Conservation (phyloP, 148 eudicot species). For the Chenopodium formosanum region DNA sequence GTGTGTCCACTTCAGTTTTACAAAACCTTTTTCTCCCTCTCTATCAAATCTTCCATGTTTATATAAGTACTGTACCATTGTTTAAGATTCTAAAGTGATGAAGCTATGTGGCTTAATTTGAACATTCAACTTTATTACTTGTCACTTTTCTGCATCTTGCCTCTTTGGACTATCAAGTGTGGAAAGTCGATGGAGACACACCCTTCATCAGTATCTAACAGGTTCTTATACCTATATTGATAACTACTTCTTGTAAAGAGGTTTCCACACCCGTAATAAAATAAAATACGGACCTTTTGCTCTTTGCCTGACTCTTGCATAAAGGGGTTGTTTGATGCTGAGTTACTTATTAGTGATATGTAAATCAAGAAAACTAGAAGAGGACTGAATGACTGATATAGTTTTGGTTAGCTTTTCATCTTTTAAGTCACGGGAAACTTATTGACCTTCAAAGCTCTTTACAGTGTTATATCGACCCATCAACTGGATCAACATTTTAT, state of each 20-base stretch:
- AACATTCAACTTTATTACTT: neutral
- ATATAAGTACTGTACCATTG: neutral
- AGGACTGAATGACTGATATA: neutral
- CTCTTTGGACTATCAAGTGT: neutral
- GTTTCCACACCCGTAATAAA: neutral
- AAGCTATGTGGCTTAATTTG: neutral
- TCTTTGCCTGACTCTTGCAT: neutral
- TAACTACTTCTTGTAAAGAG: neutral
- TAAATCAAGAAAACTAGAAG: neutral
- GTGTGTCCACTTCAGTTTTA: neutral
- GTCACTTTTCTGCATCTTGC: neutral
- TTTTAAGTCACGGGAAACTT: neutral
- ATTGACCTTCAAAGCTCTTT: slow-evolving; percentile 8
- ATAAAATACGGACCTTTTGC: neutral
- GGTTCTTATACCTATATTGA: neutral
- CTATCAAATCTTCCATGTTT: neutral
- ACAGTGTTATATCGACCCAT: slow-evolving; percentile 60
- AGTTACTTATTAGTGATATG: slow-evolving; percentile 9
- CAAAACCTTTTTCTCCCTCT: neutral
- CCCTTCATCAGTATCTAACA: neutral
- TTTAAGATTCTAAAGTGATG: neutral
- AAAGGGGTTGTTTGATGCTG: neutral
- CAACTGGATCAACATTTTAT: slow-evolving; percentile 53
- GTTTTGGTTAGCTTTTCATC: neutral
- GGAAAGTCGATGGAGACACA: neutral